Base-by-base conservation (phyloP, 2,329 filamentous ascomycete genomes). In the Monilinia laxa region DNA sequence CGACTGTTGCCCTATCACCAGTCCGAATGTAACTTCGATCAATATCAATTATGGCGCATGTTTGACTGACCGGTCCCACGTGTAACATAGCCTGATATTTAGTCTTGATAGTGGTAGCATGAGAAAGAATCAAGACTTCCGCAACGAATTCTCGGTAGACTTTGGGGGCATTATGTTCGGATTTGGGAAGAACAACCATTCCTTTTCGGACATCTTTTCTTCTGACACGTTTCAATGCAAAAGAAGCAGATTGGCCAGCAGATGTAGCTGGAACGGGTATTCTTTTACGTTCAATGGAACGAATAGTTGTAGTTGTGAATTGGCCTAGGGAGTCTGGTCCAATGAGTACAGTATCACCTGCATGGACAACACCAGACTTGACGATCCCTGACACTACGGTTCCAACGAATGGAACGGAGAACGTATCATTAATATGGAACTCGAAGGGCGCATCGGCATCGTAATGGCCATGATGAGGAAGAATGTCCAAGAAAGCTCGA, bases 41-140 rank as follows among this genome's bases (percentile, higher is more conserved):
- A 71, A 99, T 95, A 75, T 97, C 95, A 74, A 99, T 96, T 76
- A 99, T 97, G 14, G 93, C 89, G 76, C 95, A 99, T 0, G 95
- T 99, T 80, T 99, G 95, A 52, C 90, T 92, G 54, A 99, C 91
- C 0, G 95, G 91, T 0, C 95, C 95, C 5, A 99, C 93, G 74
- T 99, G 95, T 28, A 99, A 84, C 93, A 98, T 99, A 0, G 95
- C 95, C 80, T 99, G 95, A 72, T 99, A 99, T 74, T 93, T 94
- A 0, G 89, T 92, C 78, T 96, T 95, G 78, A 99, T 99, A 54
- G 95, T 99, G 0, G 95, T 99, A 0, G 94, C 93, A 75, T 99
- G 95, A 4, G 91, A 96, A 9, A 99, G 83, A 71, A 99, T 98
- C 28, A 99, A 83, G 1, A 99, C 95, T 88, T 94, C 91, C 16